phyloP scores from a whole-genome alignment of 1,284 basidiomycete genomes.

The Rhodotorula glutinis region DNA sequence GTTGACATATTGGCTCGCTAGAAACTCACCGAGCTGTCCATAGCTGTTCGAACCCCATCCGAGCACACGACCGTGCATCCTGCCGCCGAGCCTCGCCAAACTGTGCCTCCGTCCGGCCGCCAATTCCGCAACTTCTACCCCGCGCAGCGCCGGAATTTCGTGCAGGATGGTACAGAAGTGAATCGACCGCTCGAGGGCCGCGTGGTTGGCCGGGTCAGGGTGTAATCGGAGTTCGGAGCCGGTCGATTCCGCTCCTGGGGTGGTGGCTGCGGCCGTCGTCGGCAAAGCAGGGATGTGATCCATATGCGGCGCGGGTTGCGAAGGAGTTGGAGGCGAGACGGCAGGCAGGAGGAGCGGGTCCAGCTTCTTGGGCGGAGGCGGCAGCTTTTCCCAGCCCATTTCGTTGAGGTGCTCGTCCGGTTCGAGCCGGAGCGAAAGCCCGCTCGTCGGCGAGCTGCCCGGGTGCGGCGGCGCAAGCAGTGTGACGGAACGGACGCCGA shows the following conservation, averaged over 20 bases:
- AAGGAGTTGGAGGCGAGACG: constrained; percentile 1
- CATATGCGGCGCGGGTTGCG: constrained; percentile 1
- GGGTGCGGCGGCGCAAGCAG: constrained; percentile 41
- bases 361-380: constrained; percentile 48
- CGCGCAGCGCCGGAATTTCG: constrained; percentile 73
- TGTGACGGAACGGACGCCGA: constrained; percentile 65
- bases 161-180: constrained; percentile 70
- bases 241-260: constrained; percentile 36
- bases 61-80: constrained; percentile 68
- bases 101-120: constrained; percentile 71
- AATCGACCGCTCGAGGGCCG: constrained; percentile 51
- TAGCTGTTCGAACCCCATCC: constrained; percentile 84
- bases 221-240: constrained; percentile 12
- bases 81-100: constrained; percentile 60
- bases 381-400: constrained; percentile 3
- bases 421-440: constrained; percentile 48
- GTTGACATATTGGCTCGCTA: no score
- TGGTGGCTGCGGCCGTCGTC: constrained; percentile 41
- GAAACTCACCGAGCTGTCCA: constrained; percentile 40
- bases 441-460: constrained; percentile 48
- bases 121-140: constrained; percentile 64
- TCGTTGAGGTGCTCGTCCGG: constrained; percentile 29
- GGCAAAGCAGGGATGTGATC: constrained; percentile 9
- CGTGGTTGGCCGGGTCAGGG: constrained; percentile 16
- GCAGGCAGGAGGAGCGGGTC: constrained; percentile 47